These are phyloP conservation scores for Megacollybia marginata DNA, from an alignment of 768 basidiomycete genomes.

Conservation along the genomic window DNA sequence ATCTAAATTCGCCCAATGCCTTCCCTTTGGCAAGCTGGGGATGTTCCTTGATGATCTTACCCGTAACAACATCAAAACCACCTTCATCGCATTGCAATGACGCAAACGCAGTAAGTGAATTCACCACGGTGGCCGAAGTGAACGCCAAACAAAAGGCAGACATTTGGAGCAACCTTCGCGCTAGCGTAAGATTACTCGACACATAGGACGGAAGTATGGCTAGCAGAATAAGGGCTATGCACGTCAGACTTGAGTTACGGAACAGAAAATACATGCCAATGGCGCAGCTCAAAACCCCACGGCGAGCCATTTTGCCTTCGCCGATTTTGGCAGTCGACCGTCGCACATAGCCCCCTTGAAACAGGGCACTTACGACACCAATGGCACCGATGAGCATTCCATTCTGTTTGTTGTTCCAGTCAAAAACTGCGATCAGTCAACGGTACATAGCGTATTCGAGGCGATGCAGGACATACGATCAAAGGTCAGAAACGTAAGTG, in stretches of 20 bases:
- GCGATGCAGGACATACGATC: slow-evolving; percentile 48
- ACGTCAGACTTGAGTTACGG: too few relatives aligned
- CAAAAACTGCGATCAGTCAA: slow-evolving; percentile 49
- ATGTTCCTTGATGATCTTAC: slow-evolving; percentile 47
- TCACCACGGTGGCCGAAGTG: slow-evolving; percentile 94
- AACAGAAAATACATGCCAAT: slow-evolving; percentile 8
- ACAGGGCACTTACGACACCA: slow-evolving; percentile 80
- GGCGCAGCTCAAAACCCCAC: slow-evolving; percentile 71
- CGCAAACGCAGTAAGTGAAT: slow-evolving; percentile 83
- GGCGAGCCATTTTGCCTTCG: slow-evolving; percentile 76
- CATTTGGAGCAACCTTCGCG: slow-evolving; percentile 49
- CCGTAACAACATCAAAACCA: slow-evolving; percentile 44
- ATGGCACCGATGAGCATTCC: slow-evolving; percentile 81
- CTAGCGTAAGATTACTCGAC: slow-evolving; percentile 30
- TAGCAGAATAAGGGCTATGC: slow-evolving; percentile 56
- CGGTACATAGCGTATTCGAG: background rate
- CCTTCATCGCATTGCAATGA: slow-evolving; percentile 85
- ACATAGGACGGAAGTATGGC: slow-evolving; percentile 59
- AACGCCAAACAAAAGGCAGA: slow-evolving; percentile 85
- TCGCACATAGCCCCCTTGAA: slow-evolving; percentile 94
- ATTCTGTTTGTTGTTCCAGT: slow-evolving; percentile 87
- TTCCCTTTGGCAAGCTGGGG: slow-evolving; percentile 75
- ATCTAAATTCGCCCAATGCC: slow-evolving; percentile 81
- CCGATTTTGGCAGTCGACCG: slow-evolving; percentile 67
- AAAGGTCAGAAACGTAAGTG: slow-evolving; percentile 90